Evolutionary conservation across 1,139 yeast species (phyloP), one percentile per base, ranked within the genome.

Genomic region (Blastobotrys malaysiensis): DNA sequence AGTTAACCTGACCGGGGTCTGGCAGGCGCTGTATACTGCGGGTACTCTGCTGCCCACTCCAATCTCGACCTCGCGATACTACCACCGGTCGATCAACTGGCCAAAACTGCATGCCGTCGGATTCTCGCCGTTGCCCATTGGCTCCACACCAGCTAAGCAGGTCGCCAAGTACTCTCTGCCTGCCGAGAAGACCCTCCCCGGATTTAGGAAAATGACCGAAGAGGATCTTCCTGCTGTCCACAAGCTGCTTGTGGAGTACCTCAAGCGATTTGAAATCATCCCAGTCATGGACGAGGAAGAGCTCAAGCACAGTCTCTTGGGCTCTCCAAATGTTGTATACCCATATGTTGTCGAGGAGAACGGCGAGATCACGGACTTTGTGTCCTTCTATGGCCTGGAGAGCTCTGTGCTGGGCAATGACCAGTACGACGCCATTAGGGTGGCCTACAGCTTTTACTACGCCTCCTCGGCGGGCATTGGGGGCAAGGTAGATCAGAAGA

Each of bases 21-120:
- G 98, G 97, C 98, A 93, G 69, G 99, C 99, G 0, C 77, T 95
- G 57, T 90, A 89, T 70, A 91, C 99, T 11, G 97, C 95, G 0
- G 99, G 99, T 5, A 81, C 84, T 5, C 84, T 89, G 5, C 77
- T 93, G 57, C 99, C 99, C 18, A 84, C 93, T 20, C 99, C 99
- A 0, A 80, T 93, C 7, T 76, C 96, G n/a, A 84, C 89, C 1
- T 85, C 96, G 68, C 81, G 98, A 60, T 95, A 95, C 71, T 87
- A 88, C 51, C 99, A 93, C 72, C 86, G 99, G 63, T 95, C 98
- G 2, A 75, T 93, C 60, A 87, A 93, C 69, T 93, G 99, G 99
- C 75, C 82, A 19, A 93, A 89, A 67, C 77, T 93, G 36, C 78
- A 86, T 65, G 97, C 89, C 53, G 96, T 90, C 51, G 98, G 97